Percentiles rank a stretch among this genome's conserved stretches.
These are phyloP conservation scores for Xylaria nigripes DNA, from an alignment of 495 filamentous ascomycete genomes.

Conservation along the genomic window DNA sequence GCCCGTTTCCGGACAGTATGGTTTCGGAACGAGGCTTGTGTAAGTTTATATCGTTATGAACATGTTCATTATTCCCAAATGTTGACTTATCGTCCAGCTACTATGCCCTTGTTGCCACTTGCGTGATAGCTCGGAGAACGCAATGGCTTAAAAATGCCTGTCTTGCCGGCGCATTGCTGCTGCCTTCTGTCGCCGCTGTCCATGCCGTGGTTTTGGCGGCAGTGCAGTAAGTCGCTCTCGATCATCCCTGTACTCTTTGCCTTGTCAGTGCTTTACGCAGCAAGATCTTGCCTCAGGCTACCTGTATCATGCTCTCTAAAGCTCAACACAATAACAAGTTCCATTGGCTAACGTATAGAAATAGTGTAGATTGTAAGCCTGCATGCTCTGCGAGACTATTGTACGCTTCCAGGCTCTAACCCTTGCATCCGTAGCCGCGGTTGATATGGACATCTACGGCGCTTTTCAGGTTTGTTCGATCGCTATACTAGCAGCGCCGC, in stretches of 20 bases:
- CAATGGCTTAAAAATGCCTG: slow-evolving; percentile 52
- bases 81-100: slow-evolving; percentile 33
- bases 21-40: slow-evolving; percentile 46
- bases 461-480: slow-evolving; percentile 57
- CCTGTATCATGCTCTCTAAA: neutral
- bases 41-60: slow-evolving; percentile 31
- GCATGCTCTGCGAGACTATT: neutral
- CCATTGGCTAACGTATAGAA: neutral
- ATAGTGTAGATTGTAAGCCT: slow-evolving; percentile 35
- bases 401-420: neutral
- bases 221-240: slow-evolving; percentile 27
- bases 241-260: neutral
- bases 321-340: neutral
- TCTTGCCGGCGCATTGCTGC: slow-evolving; percentile 51
- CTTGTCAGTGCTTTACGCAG: neutral
- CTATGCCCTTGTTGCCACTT: slow-evolving; percentile 51
- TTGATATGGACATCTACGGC: slow-evolving; percentile 59
- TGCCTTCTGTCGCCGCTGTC: slow-evolving; percentile 52
- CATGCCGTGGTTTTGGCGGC: slow-evolving; percentile 51
- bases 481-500: slow-evolving; percentile 50
- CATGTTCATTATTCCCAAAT: neutral
- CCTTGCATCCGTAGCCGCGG: slow-evolving; percentile 33
- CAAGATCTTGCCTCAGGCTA: neutral
- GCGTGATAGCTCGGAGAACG: slow-evolving; percentile 46
- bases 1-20: slow-evolving; percentile 55